A percentile compares a stretch with the other conserved stretches of the same genome.
These are phyloP conservation scores for Luffa acutangula DNA, from an alignment of 306 rosid species.

Conservation along the genomic window DNA sequence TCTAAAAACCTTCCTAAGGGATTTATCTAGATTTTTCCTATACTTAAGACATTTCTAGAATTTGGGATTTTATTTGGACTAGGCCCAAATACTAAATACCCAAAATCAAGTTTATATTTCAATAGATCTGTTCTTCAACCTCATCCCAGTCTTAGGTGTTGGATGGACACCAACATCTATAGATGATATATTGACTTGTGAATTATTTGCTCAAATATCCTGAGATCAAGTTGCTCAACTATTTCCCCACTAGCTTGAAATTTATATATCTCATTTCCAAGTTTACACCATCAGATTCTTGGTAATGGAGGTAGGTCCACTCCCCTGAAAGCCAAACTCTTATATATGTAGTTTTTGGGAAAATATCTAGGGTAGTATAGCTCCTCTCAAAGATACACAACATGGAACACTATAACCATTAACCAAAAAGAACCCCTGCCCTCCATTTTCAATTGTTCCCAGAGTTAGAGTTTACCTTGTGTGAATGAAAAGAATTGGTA, in stretches of 20 bases:
- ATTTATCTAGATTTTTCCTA: too few relatives aligned
- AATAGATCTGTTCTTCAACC: conserved; percentile 68
- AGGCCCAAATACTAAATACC: too few relatives aligned
- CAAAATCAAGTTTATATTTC: conserved; percentile 7
- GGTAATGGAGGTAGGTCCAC: not conserved
- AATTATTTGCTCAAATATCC: conserved; percentile 50
- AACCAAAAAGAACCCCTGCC: too few relatives aligned
- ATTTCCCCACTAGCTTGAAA: not conserved
- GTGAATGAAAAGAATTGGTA: too few relatives aligned
- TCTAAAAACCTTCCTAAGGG: too few relatives aligned
- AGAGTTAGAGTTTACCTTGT: too few relatives aligned
- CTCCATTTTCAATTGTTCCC: too few relatives aligned
- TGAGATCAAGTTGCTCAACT: conserved; percentile 12
- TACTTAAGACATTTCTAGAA: too few relatives aligned
- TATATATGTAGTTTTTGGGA: not conserved
- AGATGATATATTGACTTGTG: conserved; percentile 59
- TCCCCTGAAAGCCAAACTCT: not conserved
- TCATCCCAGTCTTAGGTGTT: conserved; percentile 66
- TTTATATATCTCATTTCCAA: not conserved
- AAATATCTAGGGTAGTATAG: too few relatives aligned
- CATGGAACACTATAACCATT: too few relatives aligned
- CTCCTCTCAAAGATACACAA: too few relatives aligned
- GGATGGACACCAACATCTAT: conserved; percentile 51
- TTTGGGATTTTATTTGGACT: too few relatives aligned
- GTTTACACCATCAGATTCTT: not conserved